phyloP scores from a whole-genome alignment of 371 early-diverging fungal genomes.

The Batrachochytrium dendrobatidis region DNA sequence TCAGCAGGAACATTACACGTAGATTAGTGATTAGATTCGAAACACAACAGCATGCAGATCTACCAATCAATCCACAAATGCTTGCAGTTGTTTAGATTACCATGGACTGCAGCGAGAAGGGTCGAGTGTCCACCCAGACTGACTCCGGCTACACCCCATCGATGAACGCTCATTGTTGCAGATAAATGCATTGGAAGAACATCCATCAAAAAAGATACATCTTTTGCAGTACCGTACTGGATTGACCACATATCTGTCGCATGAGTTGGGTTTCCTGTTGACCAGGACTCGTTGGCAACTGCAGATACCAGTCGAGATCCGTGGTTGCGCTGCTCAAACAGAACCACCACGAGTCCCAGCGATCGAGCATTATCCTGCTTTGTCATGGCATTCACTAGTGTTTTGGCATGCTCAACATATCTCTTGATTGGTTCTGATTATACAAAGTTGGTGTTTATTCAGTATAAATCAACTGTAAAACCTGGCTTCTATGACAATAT shows the following conservation, averaged over 20 bases:
- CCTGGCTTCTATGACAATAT: background rate
- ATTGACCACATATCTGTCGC: conserved; percentile 50
- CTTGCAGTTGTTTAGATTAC: conserved; percentile 16
- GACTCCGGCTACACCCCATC: conserved; percentile 47
- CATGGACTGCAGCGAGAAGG: conserved; percentile 40
- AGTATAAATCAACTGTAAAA: background rate
- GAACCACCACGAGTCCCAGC: conserved; percentile 27
- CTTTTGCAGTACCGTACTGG: conserved; percentile 34
- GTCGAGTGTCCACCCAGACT: conserved; percentile 54
- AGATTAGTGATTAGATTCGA: background rate
- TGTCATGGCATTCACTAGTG: background rate
- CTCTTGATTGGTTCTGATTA: background rate
- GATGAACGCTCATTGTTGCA: conserved; percentile 20
- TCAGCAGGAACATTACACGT: background rate
- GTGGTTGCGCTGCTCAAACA: conserved; percentile 54
- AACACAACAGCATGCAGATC: background rate
- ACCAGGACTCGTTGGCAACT: conserved; percentile 30
- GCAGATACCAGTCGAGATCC: conserved; percentile 38
- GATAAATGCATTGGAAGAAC: conserved; percentile 29
- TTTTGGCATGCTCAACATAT: background rate
- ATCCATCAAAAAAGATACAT: conserved; percentile 46
- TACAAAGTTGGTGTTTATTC: background rate
- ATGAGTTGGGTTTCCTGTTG: conserved; percentile 38
- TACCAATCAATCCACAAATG: background rate
- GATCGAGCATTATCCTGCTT: background rate